A percentile compares a stretch with the other conserved stretches of the same genome.
phyloP scores from a whole-genome alignment of 2,329 filamentous ascomycete genomes.

The Aspergillus viridinutans region DNA sequence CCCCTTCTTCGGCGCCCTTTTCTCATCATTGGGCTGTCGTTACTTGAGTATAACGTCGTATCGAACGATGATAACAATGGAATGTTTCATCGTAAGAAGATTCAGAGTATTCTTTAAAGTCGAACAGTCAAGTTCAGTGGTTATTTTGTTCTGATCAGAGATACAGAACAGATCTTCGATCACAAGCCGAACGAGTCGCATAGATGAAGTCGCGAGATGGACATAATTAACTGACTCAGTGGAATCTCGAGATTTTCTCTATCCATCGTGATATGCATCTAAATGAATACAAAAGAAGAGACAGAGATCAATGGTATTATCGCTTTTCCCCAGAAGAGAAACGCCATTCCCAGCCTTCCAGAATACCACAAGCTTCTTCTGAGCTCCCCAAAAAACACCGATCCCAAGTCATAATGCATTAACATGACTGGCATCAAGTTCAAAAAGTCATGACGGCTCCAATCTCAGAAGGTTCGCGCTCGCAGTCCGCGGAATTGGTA shows the following conservation, averaged over 20 bases:
- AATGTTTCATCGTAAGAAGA: neutral
- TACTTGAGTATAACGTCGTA: neutral
- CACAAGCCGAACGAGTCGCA: neutral
- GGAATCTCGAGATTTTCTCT: neutral
- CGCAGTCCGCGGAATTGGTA: conserved; percentile 26
- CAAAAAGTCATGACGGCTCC: neutral
- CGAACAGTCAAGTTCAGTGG: neutral
- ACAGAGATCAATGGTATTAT: neutral
- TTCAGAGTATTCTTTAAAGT: neutral
- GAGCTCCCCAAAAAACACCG: neutral
- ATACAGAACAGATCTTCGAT: neutral
- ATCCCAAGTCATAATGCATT: neutral
- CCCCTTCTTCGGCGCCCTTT: neutral
- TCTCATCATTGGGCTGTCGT: neutral
- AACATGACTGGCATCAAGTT: neutral
- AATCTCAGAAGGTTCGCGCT: conserved; percentile 16
- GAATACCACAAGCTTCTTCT: neutral
- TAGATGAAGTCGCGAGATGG: neutral
- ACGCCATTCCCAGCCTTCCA: neutral
- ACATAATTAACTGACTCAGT: neutral
- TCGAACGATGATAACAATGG: neutral
- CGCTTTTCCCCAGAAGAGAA: neutral
- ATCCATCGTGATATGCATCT: neutral
- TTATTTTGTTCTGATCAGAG: neutral
- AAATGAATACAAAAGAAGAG: neutral